These are phyloP conservation scores for Pistacia atlantica DNA, from an alignment of 345 rosid species.

Conservation along the genomic window DNA sequence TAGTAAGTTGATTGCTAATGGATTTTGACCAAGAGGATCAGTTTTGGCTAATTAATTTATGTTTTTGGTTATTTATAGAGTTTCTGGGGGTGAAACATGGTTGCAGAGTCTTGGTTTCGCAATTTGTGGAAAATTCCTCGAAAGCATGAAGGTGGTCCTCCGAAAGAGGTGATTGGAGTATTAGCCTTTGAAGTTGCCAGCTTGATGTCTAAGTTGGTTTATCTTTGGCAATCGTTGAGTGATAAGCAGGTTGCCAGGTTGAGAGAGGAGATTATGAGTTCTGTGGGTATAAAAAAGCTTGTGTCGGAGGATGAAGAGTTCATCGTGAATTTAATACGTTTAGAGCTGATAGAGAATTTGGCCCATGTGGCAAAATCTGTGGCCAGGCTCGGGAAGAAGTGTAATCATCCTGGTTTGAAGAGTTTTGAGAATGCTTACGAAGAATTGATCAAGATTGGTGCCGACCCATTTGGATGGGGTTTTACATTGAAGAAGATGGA, in stretches of 20 bases:
- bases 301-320: constrained; percentile 82
- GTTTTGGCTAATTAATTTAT: constrained; percentile 8
- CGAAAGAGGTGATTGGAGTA: constrained; percentile 70
- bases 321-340: constrained; percentile 57
- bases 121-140: constrained; percentile 66
- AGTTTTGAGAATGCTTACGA: constrained; percentile 59
- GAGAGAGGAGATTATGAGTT: constrained; percentile 66
- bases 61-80: constrained; percentile 17
- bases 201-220: constrained; percentile 81
- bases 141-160: constrained; percentile 55
- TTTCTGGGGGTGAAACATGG: constrained; percentile 50
- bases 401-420: constrained; percentile 66
- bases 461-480: constrained; percentile 76
- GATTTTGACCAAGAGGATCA: neutral
- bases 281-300: constrained; percentile 75
- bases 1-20: neutral
- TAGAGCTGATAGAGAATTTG: constrained; percentile 70
- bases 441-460: constrained; percentile 53
- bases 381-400: constrained; percentile 70
- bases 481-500: constrained; percentile 84
- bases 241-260: constrained; percentile 78
- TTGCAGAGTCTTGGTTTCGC: constrained; percentile 91
- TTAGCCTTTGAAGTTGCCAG: constrained; percentile 89
- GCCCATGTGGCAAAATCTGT: constrained; percentile 68
- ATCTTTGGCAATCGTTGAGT: constrained; percentile 86